A percentile compares a stretch with the other conserved stretches of the same genome.
Conservation (phyloP, 139 green algal species). For the Nannochloris sp. region DNA sequence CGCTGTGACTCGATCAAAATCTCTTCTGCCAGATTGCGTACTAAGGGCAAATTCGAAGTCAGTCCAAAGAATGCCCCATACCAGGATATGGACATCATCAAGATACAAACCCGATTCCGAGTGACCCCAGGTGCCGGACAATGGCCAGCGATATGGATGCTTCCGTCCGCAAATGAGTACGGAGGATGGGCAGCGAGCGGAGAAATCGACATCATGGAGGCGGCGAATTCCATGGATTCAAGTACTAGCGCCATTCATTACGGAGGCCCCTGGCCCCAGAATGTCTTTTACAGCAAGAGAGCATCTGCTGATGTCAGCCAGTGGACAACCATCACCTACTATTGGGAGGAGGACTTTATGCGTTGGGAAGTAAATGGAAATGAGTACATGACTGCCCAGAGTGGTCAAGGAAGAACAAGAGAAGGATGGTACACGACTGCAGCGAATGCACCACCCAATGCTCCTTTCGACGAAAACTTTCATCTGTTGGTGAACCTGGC, state of each 20-base stretch:
- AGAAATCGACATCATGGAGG: slow-evolving; percentile 17
- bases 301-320: background rate
- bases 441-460: background rate
- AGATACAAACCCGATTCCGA: background rate
- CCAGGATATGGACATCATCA: no score
- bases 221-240: background rate
- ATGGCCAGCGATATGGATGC: slow-evolving; percentile 24
- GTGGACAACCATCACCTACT: background rate
- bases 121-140: background rate
- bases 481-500: slow-evolving; percentile 18
- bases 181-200: slow-evolving; percentile 12
- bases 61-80: background rate
- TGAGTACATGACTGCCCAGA: background rate
- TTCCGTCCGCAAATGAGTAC: slow-evolving; percentile 3
- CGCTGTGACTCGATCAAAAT: no score
- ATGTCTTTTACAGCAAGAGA: background rate
- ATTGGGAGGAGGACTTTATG: background rate
- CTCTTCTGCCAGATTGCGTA: background rate
- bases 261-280: slow-evolving; percentile 5
- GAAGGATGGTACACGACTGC: background rate
- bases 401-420: background rate
- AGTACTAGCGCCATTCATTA: slow-evolving; percentile 7
- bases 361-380: background rate
- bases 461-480: slow-evolving; percentile 10
- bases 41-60: slow-evolving; percentile 1